phyloP scores from a whole-genome alignment of 495 filamentous ascomycete species.

The Neurospora sp. region DNA sequence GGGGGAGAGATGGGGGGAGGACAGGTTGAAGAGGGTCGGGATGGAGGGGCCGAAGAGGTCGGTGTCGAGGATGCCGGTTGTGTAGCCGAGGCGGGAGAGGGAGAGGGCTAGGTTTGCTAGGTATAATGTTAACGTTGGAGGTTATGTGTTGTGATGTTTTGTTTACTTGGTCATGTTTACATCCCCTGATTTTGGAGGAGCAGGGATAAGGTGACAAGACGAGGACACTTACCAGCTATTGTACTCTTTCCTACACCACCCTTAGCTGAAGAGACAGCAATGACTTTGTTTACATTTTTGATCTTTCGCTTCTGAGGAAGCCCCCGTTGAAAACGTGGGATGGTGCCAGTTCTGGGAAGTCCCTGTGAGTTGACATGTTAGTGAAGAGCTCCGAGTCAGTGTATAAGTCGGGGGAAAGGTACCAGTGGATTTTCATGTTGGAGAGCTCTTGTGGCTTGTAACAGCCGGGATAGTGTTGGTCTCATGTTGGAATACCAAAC shows the following conservation, averaged over 20 bases:
- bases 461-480: conserved; percentile 31
- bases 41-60: conserved; percentile 97
- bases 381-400: neutral
- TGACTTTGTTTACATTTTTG: conserved; percentile 69
- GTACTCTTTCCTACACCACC: conserved; percentile 96
- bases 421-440: conserved; percentile 93
- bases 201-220: neutral
- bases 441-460: conserved; percentile 53
- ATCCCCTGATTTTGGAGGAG: neutral
- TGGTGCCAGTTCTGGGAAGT: conserved; percentile 65
- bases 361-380: conserved; percentile 42
- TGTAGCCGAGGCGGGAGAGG: conserved; percentile 67
- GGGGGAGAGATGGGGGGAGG: conserved; percentile 48
- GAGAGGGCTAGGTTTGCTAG: conserved; percentile 74
- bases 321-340: conserved; percentile 75
- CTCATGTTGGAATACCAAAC: no score
- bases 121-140: no score
- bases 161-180: neutral
- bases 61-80: conserved; percentile 81
- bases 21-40: conserved; percentile 74
- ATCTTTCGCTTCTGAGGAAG: conserved; percentile 74
- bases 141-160: neutral
- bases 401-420: conserved; percentile 10
- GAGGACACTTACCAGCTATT: conserved; percentile 52
- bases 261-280: conserved; percentile 92